Evolutionary conservation across 176 grass and related monocot genomes (phyloP), one percentile per base, ranked within the genome.

Genomic region (Themeda triandra): DNA sequence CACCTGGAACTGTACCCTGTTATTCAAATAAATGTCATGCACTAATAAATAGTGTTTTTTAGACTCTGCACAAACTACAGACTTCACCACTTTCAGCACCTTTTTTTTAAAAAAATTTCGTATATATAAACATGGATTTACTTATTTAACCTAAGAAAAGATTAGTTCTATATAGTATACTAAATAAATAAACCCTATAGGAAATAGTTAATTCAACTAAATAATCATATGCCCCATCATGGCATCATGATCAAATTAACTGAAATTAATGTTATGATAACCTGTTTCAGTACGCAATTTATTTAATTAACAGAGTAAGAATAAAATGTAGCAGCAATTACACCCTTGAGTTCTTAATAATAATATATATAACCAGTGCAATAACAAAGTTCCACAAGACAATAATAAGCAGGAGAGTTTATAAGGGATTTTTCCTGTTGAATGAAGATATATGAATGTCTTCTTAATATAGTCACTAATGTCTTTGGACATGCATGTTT

Each of bases 1-100:
- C 77, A 75, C 63, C 62, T 39, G 46, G 60, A 39, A 75, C 37
- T 10, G 77, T 81, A 81, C 62, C 62, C 39, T 63, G 23, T 49
- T 19, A 6, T 32, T 30, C 17, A 32, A 49, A 28, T 72, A 45
- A 48, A 74, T 53, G 72, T 7, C 18, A 33, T 13, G 53, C 49
- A 8, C 28, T 29, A 71, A 35, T 35, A 35, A 35, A 6, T 8
- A 39, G 27, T 25, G 15, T 15, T 67, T 36, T 15, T 1, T 27
- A 44, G n/a, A 39, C 23, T 15, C 32, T 14, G 10, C 10, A 41
- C 23, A 71, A 42, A 44, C 23, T 8, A 25, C 2, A 27, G 3
- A 15, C 5, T 71, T 27, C 69, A 44, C 2, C 8, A 39, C 23
- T 23, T 12, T 39, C 13, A n/a, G n/a, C n/a, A 27, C 7, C 6